These are phyloP conservation scores for Venturia aucupariae DNA, from an alignment of 2,329 filamentous ascomycete genomes.

Conservation along the genomic window DNA sequence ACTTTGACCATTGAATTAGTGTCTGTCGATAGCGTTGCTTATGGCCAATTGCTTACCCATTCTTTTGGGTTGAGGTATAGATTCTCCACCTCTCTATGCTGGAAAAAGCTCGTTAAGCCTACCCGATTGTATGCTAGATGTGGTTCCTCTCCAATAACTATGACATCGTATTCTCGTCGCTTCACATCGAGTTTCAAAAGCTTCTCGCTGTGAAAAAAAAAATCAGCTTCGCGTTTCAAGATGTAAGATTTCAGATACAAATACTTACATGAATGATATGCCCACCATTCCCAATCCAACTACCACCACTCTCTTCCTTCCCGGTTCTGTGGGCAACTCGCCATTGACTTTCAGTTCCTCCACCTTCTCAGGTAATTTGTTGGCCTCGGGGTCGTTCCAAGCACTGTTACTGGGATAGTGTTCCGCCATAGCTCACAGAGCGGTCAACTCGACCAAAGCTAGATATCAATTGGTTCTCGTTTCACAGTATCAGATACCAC, in stretches of 20 bases:
- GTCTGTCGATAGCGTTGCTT: not conserved
- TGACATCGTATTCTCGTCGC: constrained; percentile 64
- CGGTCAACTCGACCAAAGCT: not conserved
- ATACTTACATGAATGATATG: constrained; percentile 72
- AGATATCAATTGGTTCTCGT: not conserved
- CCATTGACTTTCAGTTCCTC: constrained; percentile 23
- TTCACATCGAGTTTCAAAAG: constrained; percentile 74
- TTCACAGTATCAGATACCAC: not conserved
- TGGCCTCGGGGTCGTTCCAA: constrained; percentile 39
- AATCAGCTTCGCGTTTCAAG: constrained; percentile 1
- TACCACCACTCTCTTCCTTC: constrained; percentile 63
- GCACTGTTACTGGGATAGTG: constrained; percentile 30
- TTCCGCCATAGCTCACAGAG: constrained; percentile 6
- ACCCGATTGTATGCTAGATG: constrained; percentile 89
- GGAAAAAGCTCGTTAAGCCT: constrained; percentile 80
- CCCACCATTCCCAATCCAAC: constrained; percentile 90
- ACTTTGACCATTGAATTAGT: constrained; percentile 38
- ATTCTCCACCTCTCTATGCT: constrained; percentile 74
- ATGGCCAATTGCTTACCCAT: constrained; percentile 51
- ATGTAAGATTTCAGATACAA: not conserved
- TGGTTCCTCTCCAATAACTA: constrained; percentile 79
- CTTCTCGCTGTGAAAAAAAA: constrained; percentile 64
- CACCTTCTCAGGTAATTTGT: constrained; percentile 35
- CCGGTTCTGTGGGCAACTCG: constrained; percentile 25
- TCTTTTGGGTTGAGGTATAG: constrained; percentile 78